Percentiles rank a stretch among this genome's conserved stretches.
phyloP scores from a whole-genome alignment of 2,329 filamentous ascomycete species.

The Helminthosporium solani region DNA sequence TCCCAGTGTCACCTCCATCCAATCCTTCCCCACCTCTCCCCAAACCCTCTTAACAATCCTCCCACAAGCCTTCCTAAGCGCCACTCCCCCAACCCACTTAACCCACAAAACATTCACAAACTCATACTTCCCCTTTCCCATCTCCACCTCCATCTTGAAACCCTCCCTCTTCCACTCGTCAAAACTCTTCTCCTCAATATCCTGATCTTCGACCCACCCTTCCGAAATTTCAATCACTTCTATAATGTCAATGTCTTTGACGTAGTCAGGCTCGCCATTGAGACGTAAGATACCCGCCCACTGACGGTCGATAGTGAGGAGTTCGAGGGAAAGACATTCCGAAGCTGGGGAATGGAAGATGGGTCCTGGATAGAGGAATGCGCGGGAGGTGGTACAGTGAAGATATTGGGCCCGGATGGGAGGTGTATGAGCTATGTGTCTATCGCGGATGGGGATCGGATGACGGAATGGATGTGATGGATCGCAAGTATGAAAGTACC shows the following conservation, averaged over 20 bases:
- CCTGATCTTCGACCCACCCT: constrained; percentile 13
- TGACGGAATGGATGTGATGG: constrained; percentile 12
- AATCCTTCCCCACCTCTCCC: constrained; percentile 9
- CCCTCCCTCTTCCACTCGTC: constrained; percentile 11
- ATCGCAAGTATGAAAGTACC: constrained; percentile 8
- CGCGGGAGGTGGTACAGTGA: constrained; percentile 8
- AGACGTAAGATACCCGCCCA: constrained; percentile 18
- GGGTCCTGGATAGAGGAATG: constrained; percentile 8
- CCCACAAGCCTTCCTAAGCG: constrained; percentile 21
- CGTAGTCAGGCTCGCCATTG: not conserved
- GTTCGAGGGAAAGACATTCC: constrained; percentile 7
- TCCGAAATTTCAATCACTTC: constrained; percentile 18
- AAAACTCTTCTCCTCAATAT: constrained; percentile 14
- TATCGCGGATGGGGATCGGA: constrained; percentile 13
- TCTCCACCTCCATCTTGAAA: not conserved
- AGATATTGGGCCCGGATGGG: constrained; percentile 12
- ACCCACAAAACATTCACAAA: constrained; percentile 27
- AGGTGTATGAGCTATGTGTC: constrained; percentile 6
- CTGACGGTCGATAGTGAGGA: constrained; percentile 2
- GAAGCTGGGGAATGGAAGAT: constrained; percentile 6
- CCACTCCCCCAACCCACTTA: constrained; percentile 17
- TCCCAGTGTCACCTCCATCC: constrained; percentile 16
- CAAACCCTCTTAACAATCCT: constrained; percentile 17
- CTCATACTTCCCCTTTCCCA: constrained; percentile 12
- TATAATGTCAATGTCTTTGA: not conserved